These are phyloP conservation scores for Isoetes engelmannii DNA, from an alignment of 83 land plant genomes.

Conservation along the genomic window DNA sequence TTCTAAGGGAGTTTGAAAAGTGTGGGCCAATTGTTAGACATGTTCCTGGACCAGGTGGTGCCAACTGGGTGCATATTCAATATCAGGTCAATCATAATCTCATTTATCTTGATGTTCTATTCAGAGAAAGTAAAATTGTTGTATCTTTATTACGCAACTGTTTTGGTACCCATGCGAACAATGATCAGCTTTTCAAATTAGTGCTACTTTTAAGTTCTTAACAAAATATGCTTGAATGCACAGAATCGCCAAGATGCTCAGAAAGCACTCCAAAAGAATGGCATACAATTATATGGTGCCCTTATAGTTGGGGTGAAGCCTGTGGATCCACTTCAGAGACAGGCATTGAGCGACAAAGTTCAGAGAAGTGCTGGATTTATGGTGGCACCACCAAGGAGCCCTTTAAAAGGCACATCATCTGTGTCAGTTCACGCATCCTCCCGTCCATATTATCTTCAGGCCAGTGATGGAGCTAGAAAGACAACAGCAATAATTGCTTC, in stretches of 20 bases:
- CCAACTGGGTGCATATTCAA: conserved; percentile 93
- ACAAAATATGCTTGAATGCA: neutral
- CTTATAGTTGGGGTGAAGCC: conserved; percentile 84
- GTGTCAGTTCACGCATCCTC: conserved; percentile 28
- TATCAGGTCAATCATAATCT: conserved; percentile 73
- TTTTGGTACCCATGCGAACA: neutral
- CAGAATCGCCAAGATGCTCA: conserved; percentile 88
- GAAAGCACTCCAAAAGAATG: conserved; percentile 81
- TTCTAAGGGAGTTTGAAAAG: conserved; percentile 91
- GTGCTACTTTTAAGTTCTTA: neutral
- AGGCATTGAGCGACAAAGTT: conserved; percentile 47
- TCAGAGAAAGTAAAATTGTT: neutral
- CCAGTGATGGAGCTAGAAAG: conserved; percentile 27
- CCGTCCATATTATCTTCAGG: conserved; percentile 55
- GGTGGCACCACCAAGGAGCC: conserved; percentile 40
- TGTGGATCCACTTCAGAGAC: conserved; percentile 67
- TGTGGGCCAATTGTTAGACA: conserved; percentile 83
- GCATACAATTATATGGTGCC: conserved; percentile 66
- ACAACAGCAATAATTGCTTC: conserved; percentile 56
- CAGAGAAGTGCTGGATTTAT: conserved; percentile 46
- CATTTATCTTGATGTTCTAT: no score
- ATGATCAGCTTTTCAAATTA: neutral
- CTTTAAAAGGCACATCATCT: conserved; percentile 24
- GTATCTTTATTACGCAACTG: neutral
- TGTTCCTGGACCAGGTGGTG: conserved; percentile 83